phyloP scores from a whole-genome alignment of 2,329 filamentous ascomycete species.

The Colletotrichum siamense region DNA sequence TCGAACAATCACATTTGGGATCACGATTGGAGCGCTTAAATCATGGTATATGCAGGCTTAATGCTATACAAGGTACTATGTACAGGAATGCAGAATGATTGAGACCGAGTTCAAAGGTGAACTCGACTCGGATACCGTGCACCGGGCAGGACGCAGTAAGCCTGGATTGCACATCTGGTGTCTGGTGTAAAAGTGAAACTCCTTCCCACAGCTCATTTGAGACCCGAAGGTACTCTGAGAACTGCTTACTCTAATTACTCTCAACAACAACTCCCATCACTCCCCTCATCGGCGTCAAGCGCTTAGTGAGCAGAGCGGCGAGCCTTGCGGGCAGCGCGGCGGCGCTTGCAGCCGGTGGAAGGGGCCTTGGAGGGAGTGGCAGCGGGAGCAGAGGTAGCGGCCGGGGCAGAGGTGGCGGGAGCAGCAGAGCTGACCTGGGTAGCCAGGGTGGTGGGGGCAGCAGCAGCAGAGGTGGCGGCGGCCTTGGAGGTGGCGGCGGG shows the following conservation, averaged over 20 bases:
- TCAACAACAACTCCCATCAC: background rate
- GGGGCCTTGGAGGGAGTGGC: conserved; percentile 19
- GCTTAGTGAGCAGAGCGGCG: conserved; percentile 21
- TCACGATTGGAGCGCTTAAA: background rate
- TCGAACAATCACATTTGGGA: background rate
- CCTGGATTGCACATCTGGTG: conserved; percentile 16
- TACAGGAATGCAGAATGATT: conserved; percentile 15
- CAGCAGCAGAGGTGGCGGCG: background rate
- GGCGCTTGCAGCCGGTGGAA: conserved; percentile 12
- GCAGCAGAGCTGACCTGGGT: background rate
- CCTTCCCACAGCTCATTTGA: background rate
- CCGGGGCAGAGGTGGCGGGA: conserved; percentile 1
- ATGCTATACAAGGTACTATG: conserved; percentile 19
- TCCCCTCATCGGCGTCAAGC: background rate
- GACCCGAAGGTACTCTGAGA: background rate
- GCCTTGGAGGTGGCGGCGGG: conserved; percentile 3
- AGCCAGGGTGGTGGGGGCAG: background rate
- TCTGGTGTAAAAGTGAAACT: conserved; percentile 5
- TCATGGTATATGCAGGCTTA: conserved; percentile 20
- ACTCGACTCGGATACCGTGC: background rate
- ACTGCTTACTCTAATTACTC: background rate
- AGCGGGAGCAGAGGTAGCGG: conserved; percentile 22
- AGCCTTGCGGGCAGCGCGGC: conserved; percentile 18
- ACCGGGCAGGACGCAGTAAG: conserved; percentile 12
- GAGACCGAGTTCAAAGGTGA: background rate